Evolutionary conservation across 805 yeast genomes (phyloP).

Genomic region (Candida ortonii): DNA sequence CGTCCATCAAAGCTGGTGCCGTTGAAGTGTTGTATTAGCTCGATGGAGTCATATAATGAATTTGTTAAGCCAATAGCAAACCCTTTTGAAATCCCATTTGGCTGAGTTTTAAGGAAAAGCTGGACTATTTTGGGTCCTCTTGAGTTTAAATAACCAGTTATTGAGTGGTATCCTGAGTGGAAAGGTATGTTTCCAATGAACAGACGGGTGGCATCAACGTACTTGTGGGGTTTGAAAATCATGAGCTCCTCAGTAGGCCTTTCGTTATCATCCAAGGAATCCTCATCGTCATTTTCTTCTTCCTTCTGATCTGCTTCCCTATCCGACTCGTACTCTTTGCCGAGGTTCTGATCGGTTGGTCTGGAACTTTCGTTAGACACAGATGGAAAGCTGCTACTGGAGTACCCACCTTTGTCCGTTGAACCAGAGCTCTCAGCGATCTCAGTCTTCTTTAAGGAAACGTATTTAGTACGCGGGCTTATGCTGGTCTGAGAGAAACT

Average conservation of each 20-base stretch:
- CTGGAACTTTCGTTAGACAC: too few relatives aligned
- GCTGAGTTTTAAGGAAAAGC: slow-evolving; percentile 36
- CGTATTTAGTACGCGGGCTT: slow-evolving; percentile 1
- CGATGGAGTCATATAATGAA: slow-evolving; percentile 43
- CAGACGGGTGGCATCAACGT: slow-evolving; percentile 42
- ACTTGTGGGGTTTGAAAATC: slow-evolving; percentile 26
- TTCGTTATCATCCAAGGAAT: slow-evolving; percentile 22
- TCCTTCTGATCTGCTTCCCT: slow-evolving; percentile 4
- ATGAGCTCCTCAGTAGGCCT: slow-evolving; percentile 23
- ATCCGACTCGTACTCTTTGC: slow-evolving; percentile 5
- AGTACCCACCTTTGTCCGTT: too few relatives aligned
- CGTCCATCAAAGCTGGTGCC: slow-evolving; percentile 58
- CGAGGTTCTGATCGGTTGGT: neutral
- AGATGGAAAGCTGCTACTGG: too few relatives aligned
- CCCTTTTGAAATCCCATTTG: slow-evolving; percentile 48
- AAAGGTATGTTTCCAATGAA: slow-evolving; percentile 60
- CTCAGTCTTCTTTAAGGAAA: neutral
- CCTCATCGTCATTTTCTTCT: slow-evolving; percentile 4
- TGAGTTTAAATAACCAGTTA: slow-evolving; percentile 16
- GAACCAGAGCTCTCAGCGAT: neutral
- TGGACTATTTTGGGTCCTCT: slow-evolving; percentile 10
- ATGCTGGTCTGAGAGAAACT: neutral
- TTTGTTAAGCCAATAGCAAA: slow-evolving; percentile 62
- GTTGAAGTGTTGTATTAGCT: slow-evolving; percentile 49
- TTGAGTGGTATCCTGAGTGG: slow-evolving; percentile 22